These are phyloP conservation scores for Phlebiopsis gigantea DNA, from an alignment of 768 basidiomycete genomes.

Conservation along the genomic window DNA sequence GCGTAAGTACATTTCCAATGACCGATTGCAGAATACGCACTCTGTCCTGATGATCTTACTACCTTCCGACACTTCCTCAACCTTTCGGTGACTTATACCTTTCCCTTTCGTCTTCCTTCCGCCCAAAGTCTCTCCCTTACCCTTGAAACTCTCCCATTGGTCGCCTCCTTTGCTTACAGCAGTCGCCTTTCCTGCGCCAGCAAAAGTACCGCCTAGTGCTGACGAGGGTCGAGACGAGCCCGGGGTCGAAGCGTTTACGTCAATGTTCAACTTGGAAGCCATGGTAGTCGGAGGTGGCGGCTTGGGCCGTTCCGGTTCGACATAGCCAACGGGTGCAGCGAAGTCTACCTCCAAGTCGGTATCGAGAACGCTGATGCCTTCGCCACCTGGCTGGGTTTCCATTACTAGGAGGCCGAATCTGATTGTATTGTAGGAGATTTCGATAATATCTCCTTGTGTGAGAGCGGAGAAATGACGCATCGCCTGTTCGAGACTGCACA, in stretches of 20 bases:
- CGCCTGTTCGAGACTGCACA: constrained; percentile 84
- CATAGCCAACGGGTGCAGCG: constrained; percentile 87
- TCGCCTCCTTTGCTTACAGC: constrained; percentile 71
- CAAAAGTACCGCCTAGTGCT: constrained; percentile 64
- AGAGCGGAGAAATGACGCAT: constrained; percentile 89
- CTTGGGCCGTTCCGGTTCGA: constrained; percentile 87
- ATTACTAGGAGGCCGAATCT: constrained; percentile 94
- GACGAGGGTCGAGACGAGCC: constrained; percentile 81
- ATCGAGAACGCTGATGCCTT: constrained; percentile 86
- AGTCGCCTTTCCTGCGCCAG: constrained; percentile 41
- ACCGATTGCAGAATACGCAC: constrained; percentile 52
- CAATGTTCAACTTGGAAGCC: constrained; percentile 96
- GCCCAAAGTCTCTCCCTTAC: constrained; percentile 84
- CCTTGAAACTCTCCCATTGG: constrained; percentile 94
- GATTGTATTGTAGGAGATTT: constrained; percentile 95
- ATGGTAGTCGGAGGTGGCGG: constrained; percentile 82
- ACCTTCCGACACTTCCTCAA: constrained; percentile 69
- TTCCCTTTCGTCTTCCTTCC: constrained; percentile 95
- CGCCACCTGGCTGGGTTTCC: constrained; percentile 84
- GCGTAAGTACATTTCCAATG: not conserved
- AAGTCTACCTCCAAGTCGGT: constrained; percentile 99
- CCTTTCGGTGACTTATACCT: constrained; percentile 79
- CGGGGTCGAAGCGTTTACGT: constrained; percentile 80
- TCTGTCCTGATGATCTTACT: constrained; percentile 91
- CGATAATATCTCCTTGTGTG: constrained; percentile 95